Conservation (phyloP, 345 rosid species). For the Aurinia saxatilis region DNA sequence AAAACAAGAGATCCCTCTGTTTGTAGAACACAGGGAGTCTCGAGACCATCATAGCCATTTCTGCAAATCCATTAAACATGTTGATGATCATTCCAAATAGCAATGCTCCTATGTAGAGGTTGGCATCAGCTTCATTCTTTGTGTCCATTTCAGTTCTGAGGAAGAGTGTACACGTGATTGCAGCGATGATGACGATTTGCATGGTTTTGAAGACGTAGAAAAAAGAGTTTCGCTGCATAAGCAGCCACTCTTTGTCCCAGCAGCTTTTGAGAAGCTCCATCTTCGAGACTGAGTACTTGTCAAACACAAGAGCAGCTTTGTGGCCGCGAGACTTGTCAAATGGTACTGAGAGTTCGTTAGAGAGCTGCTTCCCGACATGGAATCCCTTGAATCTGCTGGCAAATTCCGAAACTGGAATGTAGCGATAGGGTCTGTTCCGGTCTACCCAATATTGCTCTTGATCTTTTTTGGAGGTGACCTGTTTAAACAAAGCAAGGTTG, state of each 20-base stretch:
- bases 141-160: slow-evolving; percentile 26
- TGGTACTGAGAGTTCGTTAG: slow-evolving; percentile 45
- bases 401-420: slow-evolving; percentile 50
- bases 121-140: slow-evolving; percentile 24
- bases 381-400: slow-evolving; percentile 45
- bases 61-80: slow-evolving; percentile 32
- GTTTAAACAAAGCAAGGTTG: neutral
- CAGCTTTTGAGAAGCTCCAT: slow-evolving; percentile 56
- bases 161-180: slow-evolving; percentile 28
- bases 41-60: slow-evolving; percentile 27
- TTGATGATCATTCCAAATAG: slow-evolving; percentile 26
- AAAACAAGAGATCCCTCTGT: slow-evolving; percentile 34
- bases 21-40: slow-evolving; percentile 34
- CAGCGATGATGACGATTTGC: slow-evolving; percentile 51
- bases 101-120: slow-evolving; percentile 20
- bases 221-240: slow-evolving; percentile 55
- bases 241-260: slow-evolving; percentile 70
- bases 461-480: slow-evolving; percentile 81
- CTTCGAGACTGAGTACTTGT: slow-evolving; percentile 42
- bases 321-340: slow-evolving; percentile 49
- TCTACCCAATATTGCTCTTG: slow-evolving; percentile 78
- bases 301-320: slow-evolving; percentile 58
- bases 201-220: slow-evolving; percentile 53
- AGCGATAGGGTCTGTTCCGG: slow-evolving; percentile 43
- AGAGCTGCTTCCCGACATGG: slow-evolving; percentile 48